A percentile compares a stretch with the other conserved stretches of the same genome.
Evolutionary conservation across 1,284 basidiomycete genomes (phyloP).

Genomic region (Tylopilus orsonianus): DNA sequence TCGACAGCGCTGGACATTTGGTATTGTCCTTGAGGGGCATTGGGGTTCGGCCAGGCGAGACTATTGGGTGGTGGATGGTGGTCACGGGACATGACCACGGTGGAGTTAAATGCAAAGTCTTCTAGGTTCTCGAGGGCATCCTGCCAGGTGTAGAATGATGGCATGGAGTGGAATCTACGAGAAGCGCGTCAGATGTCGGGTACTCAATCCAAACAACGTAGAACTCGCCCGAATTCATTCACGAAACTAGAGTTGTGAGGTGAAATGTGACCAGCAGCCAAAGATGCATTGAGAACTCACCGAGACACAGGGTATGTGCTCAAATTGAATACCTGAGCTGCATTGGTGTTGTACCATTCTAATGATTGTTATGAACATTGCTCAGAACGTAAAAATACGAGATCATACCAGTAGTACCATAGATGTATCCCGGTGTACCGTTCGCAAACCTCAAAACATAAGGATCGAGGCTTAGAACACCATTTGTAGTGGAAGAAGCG

Average conservation of each 20-base stretch:
- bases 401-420: constrained; percentile 51
- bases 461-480: constrained; percentile 57
- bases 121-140: constrained; percentile 50
- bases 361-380: neutral
- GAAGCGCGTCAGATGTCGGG: neutral
- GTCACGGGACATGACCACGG: constrained; percentile 56
- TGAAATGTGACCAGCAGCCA: neutral
- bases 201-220: too few relatives aligned
- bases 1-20: constrained; percentile 55
- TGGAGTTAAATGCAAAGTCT: constrained; percentile 61
- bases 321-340: constrained; percentile 54
- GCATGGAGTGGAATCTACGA: constrained; percentile 62
- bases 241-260: constrained; percentile 41
- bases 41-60: constrained; percentile 58
- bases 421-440: constrained; percentile 50
- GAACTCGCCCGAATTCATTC: constrained; percentile 57
- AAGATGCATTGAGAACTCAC: constrained; percentile 21
- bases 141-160: constrained; percentile 63
- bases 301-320: constrained; percentile 53
- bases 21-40: constrained; percentile 52
- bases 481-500: constrained; percentile 60
- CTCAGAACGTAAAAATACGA: neutral
- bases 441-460: constrained; percentile 55
- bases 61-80: constrained; percentile 59
- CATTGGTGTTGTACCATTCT: constrained; percentile 63